Base-by-base conservation (phyloP, 331 rosid species). In the Saraca asoca region DNA sequence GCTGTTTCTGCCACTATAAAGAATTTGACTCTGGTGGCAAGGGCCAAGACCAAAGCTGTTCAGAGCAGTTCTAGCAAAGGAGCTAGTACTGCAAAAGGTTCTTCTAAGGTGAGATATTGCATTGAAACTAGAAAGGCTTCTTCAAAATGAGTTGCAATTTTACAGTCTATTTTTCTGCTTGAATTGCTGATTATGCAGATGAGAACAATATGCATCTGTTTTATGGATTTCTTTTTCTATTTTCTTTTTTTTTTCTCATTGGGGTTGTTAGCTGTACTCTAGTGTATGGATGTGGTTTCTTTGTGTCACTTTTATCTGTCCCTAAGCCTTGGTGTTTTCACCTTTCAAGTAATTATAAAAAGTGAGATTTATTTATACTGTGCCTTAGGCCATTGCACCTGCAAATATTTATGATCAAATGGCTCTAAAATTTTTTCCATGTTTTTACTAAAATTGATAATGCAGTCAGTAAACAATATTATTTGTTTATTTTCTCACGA, bases 1-100 rank as follows among this genome's bases (percentile, higher is more conserved):
- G 97, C 97, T 19, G 96, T 94, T 59, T 94, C 97, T 66, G 96
- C 97, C 11, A 90, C 98, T 5, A 68, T 90, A 51, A 94, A 94
- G 85, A 94, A 94, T 64, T 79, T 94, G 81, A 83, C 92, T 64
- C 85, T 75, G 68, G 46, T 94, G 51, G 76, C 78, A 20, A 83
- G 98, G 77, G 79, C 90, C 11, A 86, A 78, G 71, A 67, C 65
- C 62, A 93, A 85, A 83, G 75, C 77, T 75, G 45, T 80, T 31
- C 96, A 82, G 73, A 52, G 85, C 78, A 89, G 90, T 58, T 88
- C 97, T 71, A 44, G 72, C 62, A 94, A 72, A 85, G 97, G 96
- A 80, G 43, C 71, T 45, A 49, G 88, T 78, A 37, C 79, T 14
- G 42, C 83, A 38, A 94, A 83, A 78, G 75, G 88, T 66, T 94